phyloP scores from a whole-genome alignment of 495 filamentous ascomycete species.

The Bacidia gigantensis region DNA sequence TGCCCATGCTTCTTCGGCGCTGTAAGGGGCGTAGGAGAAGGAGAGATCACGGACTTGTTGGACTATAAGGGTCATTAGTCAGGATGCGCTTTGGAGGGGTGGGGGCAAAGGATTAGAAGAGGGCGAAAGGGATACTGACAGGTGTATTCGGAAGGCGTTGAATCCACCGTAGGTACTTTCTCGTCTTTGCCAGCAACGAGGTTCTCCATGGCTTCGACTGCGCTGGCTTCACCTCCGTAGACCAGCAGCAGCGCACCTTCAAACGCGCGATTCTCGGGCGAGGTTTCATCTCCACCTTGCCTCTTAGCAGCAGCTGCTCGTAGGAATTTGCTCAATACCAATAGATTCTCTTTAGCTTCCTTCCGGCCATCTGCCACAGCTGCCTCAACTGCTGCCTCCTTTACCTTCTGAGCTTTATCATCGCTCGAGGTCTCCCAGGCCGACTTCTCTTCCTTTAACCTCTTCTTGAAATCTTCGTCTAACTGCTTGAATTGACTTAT shows the following conservation, averaged over 20 bases:
- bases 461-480: constrained; percentile 60
- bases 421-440: constrained; percentile 54
- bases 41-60: constrained; percentile 28
- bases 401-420: constrained; percentile 58
- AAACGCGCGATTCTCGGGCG: constrained; percentile 65
- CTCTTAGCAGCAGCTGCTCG: constrained; percentile 62
- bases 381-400: constrained; percentile 48
- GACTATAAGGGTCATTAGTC: constrained; percentile 9
- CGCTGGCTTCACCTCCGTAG: constrained; percentile 72
- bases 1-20: constrained; percentile 28
- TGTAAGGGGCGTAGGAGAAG: constrained; percentile 35
- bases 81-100: constrained; percentile 21
- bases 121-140: constrained; percentile 54
- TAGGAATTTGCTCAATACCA: constrained; percentile 65
- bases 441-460: constrained; percentile 52
- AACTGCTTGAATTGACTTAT: constrained; percentile 71
- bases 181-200: constrained; percentile 73
- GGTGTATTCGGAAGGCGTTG: constrained; percentile 51
- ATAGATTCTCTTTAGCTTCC: constrained; percentile 40
- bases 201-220: constrained; percentile 71
- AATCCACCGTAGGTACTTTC: constrained; percentile 47
- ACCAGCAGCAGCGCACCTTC: constrained; percentile 81
- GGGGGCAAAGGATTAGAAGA: no score
- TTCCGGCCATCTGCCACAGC: constrained; percentile 41
- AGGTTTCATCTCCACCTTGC: constrained; percentile 47